These are phyloP conservation scores for Actinomucor elegans DNA, from an alignment of 371 early-diverging fungal species.

Conservation along the genomic window DNA sequence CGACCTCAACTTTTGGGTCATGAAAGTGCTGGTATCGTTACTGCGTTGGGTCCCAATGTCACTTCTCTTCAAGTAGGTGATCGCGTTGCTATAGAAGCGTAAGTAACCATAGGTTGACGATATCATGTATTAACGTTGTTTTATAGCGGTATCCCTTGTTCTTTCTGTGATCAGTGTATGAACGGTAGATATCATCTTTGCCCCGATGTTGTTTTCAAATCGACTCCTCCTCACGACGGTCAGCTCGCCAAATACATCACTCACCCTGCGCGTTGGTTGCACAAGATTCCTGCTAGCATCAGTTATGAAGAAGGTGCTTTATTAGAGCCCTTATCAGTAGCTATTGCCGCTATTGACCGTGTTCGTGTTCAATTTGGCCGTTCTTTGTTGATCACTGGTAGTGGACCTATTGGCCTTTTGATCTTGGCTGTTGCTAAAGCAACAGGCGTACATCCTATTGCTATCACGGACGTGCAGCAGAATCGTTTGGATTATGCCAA, in stretches of 20 bases:
- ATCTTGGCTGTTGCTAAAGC: conserved; percentile 44
- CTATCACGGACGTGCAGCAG: conserved; percentile 40
- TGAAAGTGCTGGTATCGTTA: conserved; percentile 39
- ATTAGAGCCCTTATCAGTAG: conserved; percentile 44
- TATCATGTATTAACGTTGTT: neutral
- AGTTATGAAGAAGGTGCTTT: conserved; percentile 44
- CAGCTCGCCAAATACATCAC: conserved; percentile 44
- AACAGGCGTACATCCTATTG: conserved; percentile 39
- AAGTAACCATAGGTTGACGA: conserved; percentile 1
- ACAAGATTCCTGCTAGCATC: conserved; percentile 41
- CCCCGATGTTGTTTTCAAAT: conserved; percentile 47
- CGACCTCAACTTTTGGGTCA: conserved; percentile 36
- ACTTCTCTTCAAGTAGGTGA: conserved; percentile 43
- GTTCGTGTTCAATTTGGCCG: conserved; percentile 38
- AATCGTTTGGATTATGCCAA: conserved; percentile 38
- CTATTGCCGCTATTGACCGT: conserved; percentile 45
- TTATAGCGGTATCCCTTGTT: conserved; percentile 48
- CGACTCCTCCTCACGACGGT: conserved; percentile 47
- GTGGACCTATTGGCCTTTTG: conserved; percentile 47
- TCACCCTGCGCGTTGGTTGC: conserved; percentile 48
- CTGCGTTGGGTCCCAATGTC: conserved; percentile 36
- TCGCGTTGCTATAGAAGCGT: conserved; percentile 50
- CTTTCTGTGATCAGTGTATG: conserved; percentile 45
- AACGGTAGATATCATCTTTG: conserved; percentile 48
- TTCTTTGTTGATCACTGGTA: conserved; percentile 43